Conservation (phyloP, 106 monocot genomes). For the Dactylorhiza incarnata region DNA sequence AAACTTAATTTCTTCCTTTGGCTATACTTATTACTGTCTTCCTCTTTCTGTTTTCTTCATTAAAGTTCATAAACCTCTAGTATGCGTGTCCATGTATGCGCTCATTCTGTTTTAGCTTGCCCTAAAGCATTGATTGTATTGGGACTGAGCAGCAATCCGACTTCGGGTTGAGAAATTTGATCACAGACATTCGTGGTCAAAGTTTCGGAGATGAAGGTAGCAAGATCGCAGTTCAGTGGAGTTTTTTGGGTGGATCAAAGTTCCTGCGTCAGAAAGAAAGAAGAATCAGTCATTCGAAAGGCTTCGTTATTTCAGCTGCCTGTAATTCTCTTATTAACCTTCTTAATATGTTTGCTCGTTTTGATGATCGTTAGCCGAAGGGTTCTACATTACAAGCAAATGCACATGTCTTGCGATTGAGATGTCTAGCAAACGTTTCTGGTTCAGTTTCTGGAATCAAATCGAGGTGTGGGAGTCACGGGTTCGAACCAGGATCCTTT, state of each 20-base stretch:
- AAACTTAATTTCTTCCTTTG: no score
- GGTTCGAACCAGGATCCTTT: no score
- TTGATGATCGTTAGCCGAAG: background rate
- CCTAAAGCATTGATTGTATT: background rate
- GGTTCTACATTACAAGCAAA: no score
- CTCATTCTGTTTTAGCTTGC: no score
- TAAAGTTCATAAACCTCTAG: background rate
- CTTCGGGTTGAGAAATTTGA: slow-evolving; percentile 1
- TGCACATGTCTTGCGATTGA: no score
- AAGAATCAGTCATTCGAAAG: slow-evolving; percentile 7
- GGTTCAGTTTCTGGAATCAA: no score
- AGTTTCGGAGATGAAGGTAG: background rate
- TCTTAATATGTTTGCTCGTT: background rate
- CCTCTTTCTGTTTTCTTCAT: background rate
- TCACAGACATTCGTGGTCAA: slow-evolving; percentile 5
- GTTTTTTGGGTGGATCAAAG: slow-evolving; percentile 28
- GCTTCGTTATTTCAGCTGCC: slow-evolving; percentile 23
- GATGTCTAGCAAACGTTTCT: no score
- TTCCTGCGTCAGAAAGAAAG: slow-evolving; percentile 4
- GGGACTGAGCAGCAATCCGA: background rate
- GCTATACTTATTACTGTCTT: background rate
- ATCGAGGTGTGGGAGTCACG: no score
- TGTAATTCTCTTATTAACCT: slow-evolving; percentile 13
- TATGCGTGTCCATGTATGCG: background rate
- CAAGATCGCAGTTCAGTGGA: slow-evolving; percentile 14